phyloP scores from a whole-genome alignment of 768 basidiomycete genomes.

The Psilocybe azurescens region DNA sequence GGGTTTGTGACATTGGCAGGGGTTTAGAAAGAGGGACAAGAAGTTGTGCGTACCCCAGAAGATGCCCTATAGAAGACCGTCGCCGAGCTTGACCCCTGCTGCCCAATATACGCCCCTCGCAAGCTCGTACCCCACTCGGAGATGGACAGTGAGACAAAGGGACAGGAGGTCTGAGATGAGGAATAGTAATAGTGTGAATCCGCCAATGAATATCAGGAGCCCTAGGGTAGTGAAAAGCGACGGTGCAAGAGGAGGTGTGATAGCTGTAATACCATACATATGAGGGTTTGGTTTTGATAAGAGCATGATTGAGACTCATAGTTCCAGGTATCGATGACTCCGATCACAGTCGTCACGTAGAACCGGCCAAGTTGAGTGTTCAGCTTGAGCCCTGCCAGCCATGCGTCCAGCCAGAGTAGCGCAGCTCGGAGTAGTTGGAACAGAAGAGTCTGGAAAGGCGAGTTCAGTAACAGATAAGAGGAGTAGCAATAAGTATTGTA shows the following conservation, averaged over 20 bases:
- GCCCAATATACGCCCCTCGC: conserved; percentile 61
- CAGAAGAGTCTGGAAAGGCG: no score
- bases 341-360: conserved; percentile 73
- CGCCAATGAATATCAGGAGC: conserved; percentile 38
- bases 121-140: conserved; percentile 71
- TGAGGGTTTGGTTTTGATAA: not conserved
- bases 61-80: no score
- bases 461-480: no score
- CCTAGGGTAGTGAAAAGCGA: not conserved
- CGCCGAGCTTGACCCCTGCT: conserved; percentile 53
- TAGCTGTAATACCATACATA: not conserved
- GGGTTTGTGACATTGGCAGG: conserved; percentile 30
- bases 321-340: conserved; percentile 62
- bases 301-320: not conserved
- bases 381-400: no score
- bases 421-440: no score
- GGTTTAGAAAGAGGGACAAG: not conserved
- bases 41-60: no score
- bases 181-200: conserved; percentile 72
- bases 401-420: no score
- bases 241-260: conserved; percentile 30
- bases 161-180: conserved; percentile 67
- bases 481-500: no score
- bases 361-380: conserved; percentile 66
- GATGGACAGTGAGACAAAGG: conserved; percentile 69